Percentiles rank a stretch among this genome's conserved stretches.
Evolutionary conservation across 2,329 filamentous ascomycete genomes (phyloP).

Genomic region (Monilinia fructicola): DNA sequence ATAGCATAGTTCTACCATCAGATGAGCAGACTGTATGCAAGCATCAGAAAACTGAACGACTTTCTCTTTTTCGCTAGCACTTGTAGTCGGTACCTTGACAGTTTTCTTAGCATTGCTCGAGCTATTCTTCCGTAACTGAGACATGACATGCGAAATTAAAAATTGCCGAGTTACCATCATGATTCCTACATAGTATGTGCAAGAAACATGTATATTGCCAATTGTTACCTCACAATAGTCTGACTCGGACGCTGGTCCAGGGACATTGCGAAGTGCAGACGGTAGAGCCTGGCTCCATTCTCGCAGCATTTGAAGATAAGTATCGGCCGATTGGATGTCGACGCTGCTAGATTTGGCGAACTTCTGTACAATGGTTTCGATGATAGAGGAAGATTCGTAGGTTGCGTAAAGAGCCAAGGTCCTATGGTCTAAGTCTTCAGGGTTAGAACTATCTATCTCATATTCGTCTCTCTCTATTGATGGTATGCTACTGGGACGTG

Average conservation of each 20-base stretch:
- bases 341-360: constrained; percentile 8
- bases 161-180: constrained; percentile 19
- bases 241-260: neutral
- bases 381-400: constrained; percentile 15
- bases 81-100: neutral
- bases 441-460: constrained; percentile 7
- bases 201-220: constrained; percentile 16
- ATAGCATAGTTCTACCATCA: constrained; percentile 9
- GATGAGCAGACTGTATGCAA: constrained; percentile 12
- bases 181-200: constrained; percentile 8
- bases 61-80: neutral
- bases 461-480: constrained; percentile 18
- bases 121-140: constrained; percentile 3
- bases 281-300: constrained; percentile 18
- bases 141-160: constrained; percentile 13
- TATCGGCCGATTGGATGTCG: constrained; percentile 6
- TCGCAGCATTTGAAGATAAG: constrained; percentile 12
- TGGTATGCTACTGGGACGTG: constrained; percentile 14
- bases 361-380: constrained; percentile 4
- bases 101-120: neutral
- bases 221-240: constrained; percentile 5
- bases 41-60: constrained; percentile 5
- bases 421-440: constrained; percentile 6
- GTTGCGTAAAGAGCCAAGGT: constrained; percentile 7
- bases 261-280: constrained; percentile 7